Conservation (phyloP, 1,139 yeast species). For the Insectozyma bohioensis region DNA sequence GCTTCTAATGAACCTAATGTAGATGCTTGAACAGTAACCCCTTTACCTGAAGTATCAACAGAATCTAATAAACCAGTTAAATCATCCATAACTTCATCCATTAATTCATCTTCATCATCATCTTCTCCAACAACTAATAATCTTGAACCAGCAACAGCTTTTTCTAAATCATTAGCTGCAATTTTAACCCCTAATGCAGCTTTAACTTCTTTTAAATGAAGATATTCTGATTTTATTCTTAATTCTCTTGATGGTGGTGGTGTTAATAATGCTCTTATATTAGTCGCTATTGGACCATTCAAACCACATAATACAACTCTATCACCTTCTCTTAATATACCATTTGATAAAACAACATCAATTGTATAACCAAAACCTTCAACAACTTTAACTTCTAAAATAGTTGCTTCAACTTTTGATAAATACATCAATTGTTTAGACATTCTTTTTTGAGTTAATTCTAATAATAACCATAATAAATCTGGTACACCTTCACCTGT, state of each 20-base stretch:
- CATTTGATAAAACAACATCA: slow-evolving; percentile 95
- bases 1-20: slow-evolving; percentile 98
- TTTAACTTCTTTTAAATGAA: slow-evolving; percentile 95
- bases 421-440: slow-evolving; percentile 97
- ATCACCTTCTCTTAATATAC: slow-evolving; percentile 92
- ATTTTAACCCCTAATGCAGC: slow-evolving; percentile 99
- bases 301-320: slow-evolving; percentile 94
- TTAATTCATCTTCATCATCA: slow-evolving; percentile 94
- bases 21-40: slow-evolving; percentile 98
- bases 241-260: slow-evolving; percentile 97
- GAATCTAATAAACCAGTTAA: slow-evolving; percentile 91
- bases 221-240: slow-evolving; percentile 91
- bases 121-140: slow-evolving; percentile 93
- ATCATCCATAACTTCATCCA: slow-evolving; percentile 99
- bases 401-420: slow-evolving; percentile 90
- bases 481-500: slow-evolving; percentile 99
- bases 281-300: slow-evolving; percentile 99
- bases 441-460: slow-evolving; percentile 98
- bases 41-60: slow-evolving; percentile 90
- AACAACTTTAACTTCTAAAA: slow-evolving; percentile 95
- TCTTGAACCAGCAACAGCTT: slow-evolving; percentile 99
- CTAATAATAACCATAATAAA: slow-evolving; percentile 91
- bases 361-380: slow-evolving; percentile 99
- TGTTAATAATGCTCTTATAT: slow-evolving; percentile 90
- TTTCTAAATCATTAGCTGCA: slow-evolving; percentile 95